Evolutionary conservation across 2,329 filamentous ascomycete species (phyloP), one percentile per base, ranked within the genome.

Genomic region (Botrytis fabae): DNA sequence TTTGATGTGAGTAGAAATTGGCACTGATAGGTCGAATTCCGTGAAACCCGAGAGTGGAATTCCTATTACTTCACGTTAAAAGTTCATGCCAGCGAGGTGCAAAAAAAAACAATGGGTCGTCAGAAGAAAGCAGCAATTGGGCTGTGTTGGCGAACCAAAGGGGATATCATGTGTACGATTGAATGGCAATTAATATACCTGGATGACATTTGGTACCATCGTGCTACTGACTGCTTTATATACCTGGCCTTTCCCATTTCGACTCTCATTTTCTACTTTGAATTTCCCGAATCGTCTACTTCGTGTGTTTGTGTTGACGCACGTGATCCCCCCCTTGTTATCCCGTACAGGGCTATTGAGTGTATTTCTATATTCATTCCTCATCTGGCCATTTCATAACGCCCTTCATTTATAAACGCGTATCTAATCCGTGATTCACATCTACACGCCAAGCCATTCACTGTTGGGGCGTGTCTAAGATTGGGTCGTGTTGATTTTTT

Each of bases 401-500:
- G 20, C n/a, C 16, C 25, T 64, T 44, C 1, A 32, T 44, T 68
- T n/a, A 57, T 32, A 68, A 57, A 18, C 65, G 38, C 18, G 5
- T 38, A 8, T 5, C 42, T 25, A 57, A 32, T 32, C 9, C 51
- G 48, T 57, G 48, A 18, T 42, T 38, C 48, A 51, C 57, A 57
- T 48, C 38, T 69, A 32, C 35, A 25, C 48, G 65, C 48, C 65
- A 69, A 69, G 65, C 32, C 38, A 42, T 32, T 69, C 48, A 57
- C 48, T 57, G 48, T 44, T 69, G 51, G 40, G 25, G 35, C 25
- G n/a, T 32, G 46, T 64, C 42, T 65, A 48, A 65, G 63, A 69
- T 57, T 68, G 48, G 65, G 25, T 42, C 63, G 46, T 54, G 40
- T 40, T 14, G 20, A 22, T 28, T 57, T 40, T 40, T 42, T 57